These are phyloP conservation scores for Phoma sp. DNA, from an alignment of 2,329 filamentous ascomycete species.

Conservation along the genomic window DNA sequence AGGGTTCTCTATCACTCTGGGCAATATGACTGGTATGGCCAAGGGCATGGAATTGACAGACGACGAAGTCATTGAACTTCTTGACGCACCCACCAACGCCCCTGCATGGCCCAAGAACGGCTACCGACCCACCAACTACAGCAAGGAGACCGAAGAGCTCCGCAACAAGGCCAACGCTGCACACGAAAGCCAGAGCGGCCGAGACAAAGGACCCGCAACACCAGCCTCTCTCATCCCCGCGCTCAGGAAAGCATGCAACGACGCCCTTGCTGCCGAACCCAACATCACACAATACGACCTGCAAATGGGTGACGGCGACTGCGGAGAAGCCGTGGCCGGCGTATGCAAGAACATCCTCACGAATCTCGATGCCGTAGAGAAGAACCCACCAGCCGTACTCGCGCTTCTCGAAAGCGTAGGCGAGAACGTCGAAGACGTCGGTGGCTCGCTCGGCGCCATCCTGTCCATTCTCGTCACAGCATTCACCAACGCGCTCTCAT, in stretches of 20 bases:
- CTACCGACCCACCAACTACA: conserved; percentile 42
- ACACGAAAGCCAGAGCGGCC: conserved; percentile 22
- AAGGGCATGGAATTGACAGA: conserved; percentile 49
- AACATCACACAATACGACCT: conserved; percentile 75
- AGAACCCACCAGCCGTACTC: conserved; percentile 60
- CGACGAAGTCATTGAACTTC: conserved; percentile 55
- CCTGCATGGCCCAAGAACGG: conserved; percentile 61
- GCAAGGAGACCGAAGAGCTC: conserved; percentile 35
- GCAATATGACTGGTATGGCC: conserved; percentile 59
- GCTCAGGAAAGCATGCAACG: conserved; percentile 52
- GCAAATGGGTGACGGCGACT: conserved; percentile 89
- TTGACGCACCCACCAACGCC: conserved; percentile 61
- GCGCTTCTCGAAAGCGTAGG: conserved; percentile 66
- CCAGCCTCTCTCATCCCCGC: conserved; percentile 50
- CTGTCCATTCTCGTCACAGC: conserved; percentile 90
- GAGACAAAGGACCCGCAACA: conserved; percentile 47
- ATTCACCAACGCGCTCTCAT: conserved; percentile 59
- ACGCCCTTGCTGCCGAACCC: conserved; percentile 66
- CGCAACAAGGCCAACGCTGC: conserved; percentile 42
- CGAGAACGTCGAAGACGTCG: conserved; percentile 72
- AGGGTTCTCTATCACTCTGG: conserved; percentile 63
- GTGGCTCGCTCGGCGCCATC: conserved; percentile 76
- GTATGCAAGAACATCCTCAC: conserved; percentile 67
- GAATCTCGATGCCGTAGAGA: conserved; percentile 61
- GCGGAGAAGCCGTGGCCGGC: conserved; percentile 71